Base-by-base conservation (phyloP, 2,329 filamentous ascomycete species). In the Bimuria novae-zelandiae region DNA sequence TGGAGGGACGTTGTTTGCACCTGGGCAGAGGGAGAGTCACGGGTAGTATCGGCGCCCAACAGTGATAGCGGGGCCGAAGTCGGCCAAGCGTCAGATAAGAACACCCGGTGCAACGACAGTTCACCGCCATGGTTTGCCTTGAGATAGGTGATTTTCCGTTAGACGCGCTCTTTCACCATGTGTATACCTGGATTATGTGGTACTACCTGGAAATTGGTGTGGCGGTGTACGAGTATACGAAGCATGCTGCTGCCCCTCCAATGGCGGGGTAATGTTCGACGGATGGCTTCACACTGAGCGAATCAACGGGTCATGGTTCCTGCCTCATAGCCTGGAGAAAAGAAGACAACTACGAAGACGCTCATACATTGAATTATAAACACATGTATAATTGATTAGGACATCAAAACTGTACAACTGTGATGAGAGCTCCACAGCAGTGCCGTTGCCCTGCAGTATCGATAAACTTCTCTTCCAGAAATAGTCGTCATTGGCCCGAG, bases 21-120 rank as follows among this genome's bases (percentile, higher is more conserved):
- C n/a, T n/a, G 23, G 19, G 36, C 21, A 7, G 22, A 19, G 12
- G 11, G 54, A 30, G 48, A 40, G 43, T 37, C 25, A 59, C 59
- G 60, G 66, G 45, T 59, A 57, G 48, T 42, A 43, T 54, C 56
- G 56, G n/a, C n/a, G n/a, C n/a, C n/a, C n/a, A n/a, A n/a, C n/a
- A n/a, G 59, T 55, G 61, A 55, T 44, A 57, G 58, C 44, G 53
- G 55, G 54, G 57, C 67, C 66, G 68, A 68, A 62, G 57, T 72
- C 69, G 69, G 69, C 64, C 60, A 39, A 27, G 11, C 25, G 42
- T 16, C 10, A 60, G 68, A 72, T 71, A 72, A 72, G 66, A 59
- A 49, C 33, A 51, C 46, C n/a, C 37, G 19, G 4, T 37, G 35
- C 51, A 49, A 37, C 22, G 40, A 33, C 40, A 14, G 16, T 17